Evolutionary conservation across 164 flowering plant species (phyloP).

Genomic region (Kalanchoe fedtschenkoi): DNA sequence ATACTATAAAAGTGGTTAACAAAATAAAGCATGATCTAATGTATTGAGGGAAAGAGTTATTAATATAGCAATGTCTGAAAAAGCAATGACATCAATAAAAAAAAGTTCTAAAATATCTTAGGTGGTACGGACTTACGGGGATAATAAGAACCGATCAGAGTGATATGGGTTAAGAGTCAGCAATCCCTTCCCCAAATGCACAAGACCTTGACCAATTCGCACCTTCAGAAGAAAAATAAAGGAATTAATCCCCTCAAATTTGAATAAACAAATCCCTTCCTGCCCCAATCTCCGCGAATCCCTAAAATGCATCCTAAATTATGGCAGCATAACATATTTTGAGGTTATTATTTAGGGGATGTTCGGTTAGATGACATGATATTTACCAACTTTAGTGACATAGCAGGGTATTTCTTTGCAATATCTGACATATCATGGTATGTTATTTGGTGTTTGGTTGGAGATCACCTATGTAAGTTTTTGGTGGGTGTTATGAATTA

Average conservation of each 20-base stretch:
- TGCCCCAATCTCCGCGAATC: neutral
- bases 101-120: neutral
- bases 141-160: conserved; percentile 77
- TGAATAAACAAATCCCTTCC: neutral
- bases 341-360: too few species aligned
- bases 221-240: conserved; percentile 43
- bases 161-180: conserved; percentile 85
- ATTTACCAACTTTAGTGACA: too few species aligned
- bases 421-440: too few species aligned
- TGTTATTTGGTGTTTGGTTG: too few species aligned
- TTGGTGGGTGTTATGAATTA: too few species aligned
- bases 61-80: neutral
- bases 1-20: neutral
- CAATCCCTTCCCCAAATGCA: conserved; percentile 90
- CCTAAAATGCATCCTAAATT: neutral
- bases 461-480: too few species aligned
- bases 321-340: too few species aligned
- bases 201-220: conserved; percentile 96
- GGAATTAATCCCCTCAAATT: neutral
- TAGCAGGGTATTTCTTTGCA: too few species aligned
- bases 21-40: neutral
- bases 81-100: neutral
- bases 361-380: too few species aligned
- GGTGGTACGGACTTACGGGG: conserved; percentile 57
- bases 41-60: neutral